Conservation (phyloP, 768 basidiomycete species). For the Calocybe indica region DNA sequence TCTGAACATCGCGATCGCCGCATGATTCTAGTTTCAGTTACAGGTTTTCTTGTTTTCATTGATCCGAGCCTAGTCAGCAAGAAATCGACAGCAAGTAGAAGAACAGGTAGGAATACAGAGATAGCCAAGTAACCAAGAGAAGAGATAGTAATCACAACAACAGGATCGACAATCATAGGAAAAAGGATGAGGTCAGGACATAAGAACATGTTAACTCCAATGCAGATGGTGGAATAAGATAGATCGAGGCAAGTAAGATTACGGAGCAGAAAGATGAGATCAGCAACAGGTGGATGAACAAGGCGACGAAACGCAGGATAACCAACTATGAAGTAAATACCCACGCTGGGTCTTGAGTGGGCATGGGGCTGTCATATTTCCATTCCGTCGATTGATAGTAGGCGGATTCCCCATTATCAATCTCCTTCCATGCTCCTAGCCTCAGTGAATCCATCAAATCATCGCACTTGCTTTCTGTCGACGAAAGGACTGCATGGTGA, state of each 20-base stretch:
- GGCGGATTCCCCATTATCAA: constrained; percentile 70
- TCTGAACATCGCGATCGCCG: neutral
- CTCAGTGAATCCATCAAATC: constrained; percentile 50
- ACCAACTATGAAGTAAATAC: constrained; percentile 51
- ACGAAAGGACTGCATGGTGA: constrained; percentile 35
- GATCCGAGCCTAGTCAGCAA: constrained; percentile 18
- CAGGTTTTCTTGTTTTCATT: neutral
- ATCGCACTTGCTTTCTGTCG: constrained; percentile 48
- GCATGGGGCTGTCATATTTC: constrained; percentile 74
- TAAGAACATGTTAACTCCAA: constrained; percentile 12
- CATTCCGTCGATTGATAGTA: constrained; percentile 58
- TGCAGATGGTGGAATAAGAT: constrained; percentile 15
- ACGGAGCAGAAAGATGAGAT: constrained; percentile 9
- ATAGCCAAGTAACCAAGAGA: constrained; percentile 35
- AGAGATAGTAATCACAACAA: constrained; percentile 25
- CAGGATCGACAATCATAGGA: constrained; percentile 22
- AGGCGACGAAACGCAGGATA: constrained; percentile 26
- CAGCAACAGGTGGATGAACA: constrained; percentile 14
- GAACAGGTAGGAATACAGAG: constrained; percentile 57
- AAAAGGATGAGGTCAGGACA: constrained; percentile 23
- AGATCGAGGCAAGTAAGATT: constrained; percentile 12
- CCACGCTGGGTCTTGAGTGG: constrained; percentile 63
- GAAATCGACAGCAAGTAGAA: constrained; percentile 56
- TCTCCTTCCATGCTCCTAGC: constrained; percentile 58
- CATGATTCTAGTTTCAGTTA: neutral